A percentile compares a stretch with the other conserved stretches of the same genome.
Evolutionary conservation across 495 filamentous ascomycete species (phyloP).

Genomic region (Trypethelium eluteriae): DNA sequence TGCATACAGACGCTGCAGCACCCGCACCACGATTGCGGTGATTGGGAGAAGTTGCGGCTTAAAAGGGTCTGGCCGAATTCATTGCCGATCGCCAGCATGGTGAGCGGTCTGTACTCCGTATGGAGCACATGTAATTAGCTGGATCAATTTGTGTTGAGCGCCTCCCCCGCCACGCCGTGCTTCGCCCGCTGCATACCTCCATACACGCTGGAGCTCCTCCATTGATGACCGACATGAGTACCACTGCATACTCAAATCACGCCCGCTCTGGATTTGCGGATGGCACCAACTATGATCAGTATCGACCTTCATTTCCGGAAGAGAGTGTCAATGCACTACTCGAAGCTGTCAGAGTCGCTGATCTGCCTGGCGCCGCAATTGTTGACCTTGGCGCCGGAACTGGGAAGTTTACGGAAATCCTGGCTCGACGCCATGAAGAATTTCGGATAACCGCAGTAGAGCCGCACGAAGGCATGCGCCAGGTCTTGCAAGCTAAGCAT

Average conservation of each 20-base stretch:
- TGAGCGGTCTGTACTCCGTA: too few species aligned
- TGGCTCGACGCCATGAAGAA: conserved; percentile 44
- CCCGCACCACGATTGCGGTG: neutral
- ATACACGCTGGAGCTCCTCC: neutral
- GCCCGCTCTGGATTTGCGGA: conserved; percentile 46
- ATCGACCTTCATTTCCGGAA: conserved; percentile 54
- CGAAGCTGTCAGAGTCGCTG: conserved; percentile 39
- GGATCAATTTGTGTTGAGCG: neutral
- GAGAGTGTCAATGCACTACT: conserved; percentile 50
- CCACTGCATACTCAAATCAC: conserved; percentile 16
- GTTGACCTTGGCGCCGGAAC: conserved; percentile 60
- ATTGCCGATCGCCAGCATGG: neutral
- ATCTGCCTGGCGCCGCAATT: conserved; percentile 39
- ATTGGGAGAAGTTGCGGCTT: neutral
- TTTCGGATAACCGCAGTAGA: conserved; percentile 55
- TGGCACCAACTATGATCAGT: conserved; percentile 49
- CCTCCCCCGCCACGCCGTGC: neutral
- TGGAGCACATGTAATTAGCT: neutral
- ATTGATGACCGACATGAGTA: conserved; percentile 9
- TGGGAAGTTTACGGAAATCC: conserved; percentile 57
- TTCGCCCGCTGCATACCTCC: conserved; percentile 1
- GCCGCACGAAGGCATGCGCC: conserved; percentile 54
- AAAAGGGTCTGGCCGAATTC: neutral
- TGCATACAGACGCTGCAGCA: neutral
- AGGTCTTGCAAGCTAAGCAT: conserved; percentile 46